Conservation (phyloP, 495 filamentous ascomycete species). For the Beverwykella pulmonaria region DNA sequence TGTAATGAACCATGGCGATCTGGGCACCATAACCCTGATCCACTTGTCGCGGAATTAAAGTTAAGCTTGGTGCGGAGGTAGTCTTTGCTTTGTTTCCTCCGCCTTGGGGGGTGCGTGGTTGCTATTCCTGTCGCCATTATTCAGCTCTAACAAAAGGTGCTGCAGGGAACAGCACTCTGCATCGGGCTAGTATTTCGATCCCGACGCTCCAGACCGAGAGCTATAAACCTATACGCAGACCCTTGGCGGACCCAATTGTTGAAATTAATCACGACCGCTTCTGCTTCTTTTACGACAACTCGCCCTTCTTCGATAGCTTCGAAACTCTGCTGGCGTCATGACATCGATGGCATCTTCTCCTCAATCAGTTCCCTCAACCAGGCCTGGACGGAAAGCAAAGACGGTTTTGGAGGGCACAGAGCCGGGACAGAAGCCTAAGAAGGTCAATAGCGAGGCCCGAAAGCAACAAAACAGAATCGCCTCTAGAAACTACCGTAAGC, state of each 20-base stretch:
- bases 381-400: constrained; percentile 16
- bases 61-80: constrained; percentile 19
- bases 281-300: not conserved
- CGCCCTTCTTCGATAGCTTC: not conserved
- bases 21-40: constrained; percentile 10
- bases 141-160: constrained; percentile 26
- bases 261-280: not conserved
- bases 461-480: constrained; percentile 37
- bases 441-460: constrained; percentile 32
- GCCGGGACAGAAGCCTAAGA: constrained; percentile 30
- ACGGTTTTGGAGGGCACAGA: not conserved
- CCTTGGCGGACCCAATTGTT: constrained; percentile 16
- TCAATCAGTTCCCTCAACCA: not conserved
- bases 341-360: not conserved
- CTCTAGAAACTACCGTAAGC: constrained; percentile 33
- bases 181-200: not conserved
- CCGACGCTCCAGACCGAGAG: not conserved
- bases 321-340: constrained; percentile 23
- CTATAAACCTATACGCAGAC: constrained; percentile 8
- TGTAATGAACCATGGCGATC: not conserved
- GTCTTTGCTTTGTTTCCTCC: constrained; percentile 7
- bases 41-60: constrained; percentile 24
- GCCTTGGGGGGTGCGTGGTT: not conserved
- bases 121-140: constrained; percentile 31
- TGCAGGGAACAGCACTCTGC: not conserved